phyloP scores from a whole-genome alignment of 352 stramenopile species.

The Phytophthora niederhauseri region DNA sequence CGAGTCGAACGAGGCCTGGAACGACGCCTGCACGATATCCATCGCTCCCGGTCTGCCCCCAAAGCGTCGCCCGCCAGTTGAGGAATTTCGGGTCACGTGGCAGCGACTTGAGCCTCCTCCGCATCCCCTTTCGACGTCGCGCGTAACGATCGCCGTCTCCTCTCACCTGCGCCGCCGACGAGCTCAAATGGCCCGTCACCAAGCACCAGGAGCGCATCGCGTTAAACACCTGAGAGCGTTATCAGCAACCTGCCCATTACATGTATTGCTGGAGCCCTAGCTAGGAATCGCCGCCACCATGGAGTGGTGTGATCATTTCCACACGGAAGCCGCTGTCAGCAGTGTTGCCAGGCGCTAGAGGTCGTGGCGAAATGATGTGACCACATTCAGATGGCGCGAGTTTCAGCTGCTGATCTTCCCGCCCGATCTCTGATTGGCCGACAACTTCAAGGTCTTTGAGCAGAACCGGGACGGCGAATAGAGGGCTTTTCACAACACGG shows the following conservation, averaged over 20 bases:
- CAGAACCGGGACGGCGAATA: background rate
- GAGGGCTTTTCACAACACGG: too few species aligned
- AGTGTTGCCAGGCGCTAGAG: background rate
- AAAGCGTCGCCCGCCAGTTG: slow-evolving; percentile 13
- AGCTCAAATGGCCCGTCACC: slow-evolving; percentile 16
- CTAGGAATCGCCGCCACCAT: background rate
- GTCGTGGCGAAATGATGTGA: slow-evolving; percentile 12
- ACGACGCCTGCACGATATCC: slow-evolving; percentile 67
- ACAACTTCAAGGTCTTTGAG: slow-evolving; percentile 15
- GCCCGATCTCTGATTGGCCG: slow-evolving; percentile 23
- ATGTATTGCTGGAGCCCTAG: too few species aligned
- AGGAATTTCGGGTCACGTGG: background rate
- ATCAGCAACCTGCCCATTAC: too few species aligned
- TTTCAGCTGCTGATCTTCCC: slow-evolving; percentile 9
- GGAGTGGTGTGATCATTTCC: slow-evolving; percentile 12
- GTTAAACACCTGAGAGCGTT: background rate
- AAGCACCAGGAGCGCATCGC: slow-evolving; percentile 8
- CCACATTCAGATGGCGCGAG: slow-evolving; percentile 6
- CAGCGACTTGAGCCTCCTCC: background rate
- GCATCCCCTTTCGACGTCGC: slow-evolving; percentile 11
- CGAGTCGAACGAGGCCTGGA: slow-evolving; percentile 70
- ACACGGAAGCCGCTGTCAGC: background rate
- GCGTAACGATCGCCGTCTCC: slow-evolving; percentile 16
- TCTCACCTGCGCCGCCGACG: slow-evolving; percentile 14
- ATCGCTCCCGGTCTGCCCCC: slow-evolving; percentile 22